These are phyloP conservation scores for Vitis riparia DNA, from an alignment of 164 flowering plant species.

Conservation along the genomic window DNA sequence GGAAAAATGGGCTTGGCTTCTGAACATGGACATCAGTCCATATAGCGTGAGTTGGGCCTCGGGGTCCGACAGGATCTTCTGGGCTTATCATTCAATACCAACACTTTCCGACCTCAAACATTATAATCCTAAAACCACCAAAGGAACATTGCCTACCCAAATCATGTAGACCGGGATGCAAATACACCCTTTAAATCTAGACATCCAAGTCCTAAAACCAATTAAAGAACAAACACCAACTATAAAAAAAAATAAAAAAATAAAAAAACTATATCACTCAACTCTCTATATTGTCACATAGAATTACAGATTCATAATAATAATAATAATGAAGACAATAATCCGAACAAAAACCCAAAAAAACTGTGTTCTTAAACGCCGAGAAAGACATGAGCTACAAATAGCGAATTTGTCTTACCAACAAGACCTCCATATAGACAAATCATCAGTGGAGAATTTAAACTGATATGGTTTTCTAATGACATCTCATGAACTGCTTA, in stretches of 20 bases:
- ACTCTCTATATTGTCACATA: not conserved
- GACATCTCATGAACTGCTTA: too few species aligned
- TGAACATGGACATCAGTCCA: too few species aligned
- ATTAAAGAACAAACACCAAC: not conserved
- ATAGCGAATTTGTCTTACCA: not conserved
- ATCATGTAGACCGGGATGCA: not conserved
- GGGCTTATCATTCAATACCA: conserved; percentile 15
- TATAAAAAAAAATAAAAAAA: too few species aligned
- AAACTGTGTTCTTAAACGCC: conserved; percentile 7
- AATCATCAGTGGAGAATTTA: too few species aligned
- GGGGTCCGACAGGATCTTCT: too few species aligned
- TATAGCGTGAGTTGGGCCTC: too few species aligned
- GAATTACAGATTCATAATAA: not conserved
- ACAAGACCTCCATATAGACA: too few species aligned
- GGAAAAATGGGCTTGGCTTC: too few species aligned
- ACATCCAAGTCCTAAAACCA: conserved; percentile 13
- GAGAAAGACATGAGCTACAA: not conserved
- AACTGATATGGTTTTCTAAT: too few species aligned
- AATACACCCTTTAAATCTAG: not conserved
- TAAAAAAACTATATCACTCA: not conserved
- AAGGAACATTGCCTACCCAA: not conserved
- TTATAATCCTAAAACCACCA: conserved; percentile 8
- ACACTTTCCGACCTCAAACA: conserved; percentile 9
- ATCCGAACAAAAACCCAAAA: conserved; percentile 4
- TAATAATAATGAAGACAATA: not conserved